Percentiles rank a stretch among this genome's conserved stretches.
These are phyloP conservation scores for Conringia planisiliqua DNA, from an alignment of 345 rosid genomes.

Conservation along the genomic window DNA sequence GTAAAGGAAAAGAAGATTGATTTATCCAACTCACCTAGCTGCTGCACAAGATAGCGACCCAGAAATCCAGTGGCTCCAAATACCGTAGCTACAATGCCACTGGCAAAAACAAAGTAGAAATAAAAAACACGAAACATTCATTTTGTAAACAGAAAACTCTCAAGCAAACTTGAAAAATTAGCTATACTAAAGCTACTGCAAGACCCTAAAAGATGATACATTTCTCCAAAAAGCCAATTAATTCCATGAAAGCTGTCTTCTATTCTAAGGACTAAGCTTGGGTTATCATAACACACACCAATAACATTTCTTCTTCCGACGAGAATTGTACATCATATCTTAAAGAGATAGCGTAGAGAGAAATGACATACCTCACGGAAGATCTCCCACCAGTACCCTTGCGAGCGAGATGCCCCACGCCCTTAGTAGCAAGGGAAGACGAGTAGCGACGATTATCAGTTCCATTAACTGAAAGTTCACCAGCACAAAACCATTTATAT, in stretches of 20 bases:
- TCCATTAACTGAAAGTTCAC: conserved; percentile 44
- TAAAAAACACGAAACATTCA: not conserved
- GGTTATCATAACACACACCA: not conserved
- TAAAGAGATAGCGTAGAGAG: not conserved
- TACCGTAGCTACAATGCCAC: conserved; percentile 94
- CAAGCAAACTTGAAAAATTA: not conserved
- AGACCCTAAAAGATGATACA: not conserved
- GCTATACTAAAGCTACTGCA: not conserved
- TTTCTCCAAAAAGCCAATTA: not conserved
- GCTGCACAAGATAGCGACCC: conserved; percentile 98
- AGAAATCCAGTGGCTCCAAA: conserved; percentile 99
- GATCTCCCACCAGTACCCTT: conserved; percentile 99
- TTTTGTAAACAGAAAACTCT: not conserved
- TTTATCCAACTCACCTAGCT: conserved; percentile 70
- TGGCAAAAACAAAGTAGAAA: conserved; percentile 30
- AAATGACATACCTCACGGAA: conserved; percentile 67
- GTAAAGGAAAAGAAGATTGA: not conserved
- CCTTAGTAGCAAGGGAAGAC: conserved; percentile 66
- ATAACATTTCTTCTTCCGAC: not conserved
- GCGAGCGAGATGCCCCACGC: conserved; percentile 78
- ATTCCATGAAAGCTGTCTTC: not conserved
- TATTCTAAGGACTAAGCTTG: not conserved
- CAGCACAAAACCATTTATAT: not conserved
- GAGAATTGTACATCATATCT: conserved; percentile 1
- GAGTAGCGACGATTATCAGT: conserved; percentile 56